Evolutionary conservation across 2,329 filamentous ascomycete genomes (phyloP), one percentile per base, ranked within the genome.

Genomic region (Sporothrix inflata): DNA sequence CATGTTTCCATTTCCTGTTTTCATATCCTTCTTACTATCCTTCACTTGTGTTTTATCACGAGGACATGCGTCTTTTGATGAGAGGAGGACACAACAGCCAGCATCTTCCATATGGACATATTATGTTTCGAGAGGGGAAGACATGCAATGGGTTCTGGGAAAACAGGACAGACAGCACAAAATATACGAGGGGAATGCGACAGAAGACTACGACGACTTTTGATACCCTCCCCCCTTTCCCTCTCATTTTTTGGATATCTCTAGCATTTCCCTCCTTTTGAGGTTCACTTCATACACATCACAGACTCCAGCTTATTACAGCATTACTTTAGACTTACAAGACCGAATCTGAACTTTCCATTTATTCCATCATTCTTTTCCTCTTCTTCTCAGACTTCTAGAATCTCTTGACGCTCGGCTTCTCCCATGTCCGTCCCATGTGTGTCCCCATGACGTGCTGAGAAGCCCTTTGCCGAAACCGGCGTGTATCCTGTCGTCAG

Each of bases 381-480:
- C n/a, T 60, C 9, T 45, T 30, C 16, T 45, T 69, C 21, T 30
- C 7, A 34, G 21, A 34, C 24, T 34, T 67, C 42, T 12, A 67
- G 27, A 30, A n/a, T 8, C 7, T 14, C 1, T 19, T 4, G 5
- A 30, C 5, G 1, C 21, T 16, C 66, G 49, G 19, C n/a, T 9
- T 8, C 66, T 30, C 8, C 21, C 30, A 19, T 57, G 67, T 47
- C 67, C 67, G 67, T 60, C 67, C 40, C 67, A 69, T 60, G 34
- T 63, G 19, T 19, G 27, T 24, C 19, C 8, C 40, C 34, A 40
- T 24, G 34, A 12, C 34, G 57, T 21, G 57, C 30, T 21, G 21
- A 12, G n/a, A 24, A 24, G n/a, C 16, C 30, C 8, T 40, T 19
- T 40, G 34, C 34, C 19, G 34, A 40, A 61, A 19, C 9, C 34